Percentiles rank a stretch among this genome's conserved stretches.
Evolutionary conservation across 257 asterid species (phyloP).

Genomic region (Solanum tarijense): DNA sequence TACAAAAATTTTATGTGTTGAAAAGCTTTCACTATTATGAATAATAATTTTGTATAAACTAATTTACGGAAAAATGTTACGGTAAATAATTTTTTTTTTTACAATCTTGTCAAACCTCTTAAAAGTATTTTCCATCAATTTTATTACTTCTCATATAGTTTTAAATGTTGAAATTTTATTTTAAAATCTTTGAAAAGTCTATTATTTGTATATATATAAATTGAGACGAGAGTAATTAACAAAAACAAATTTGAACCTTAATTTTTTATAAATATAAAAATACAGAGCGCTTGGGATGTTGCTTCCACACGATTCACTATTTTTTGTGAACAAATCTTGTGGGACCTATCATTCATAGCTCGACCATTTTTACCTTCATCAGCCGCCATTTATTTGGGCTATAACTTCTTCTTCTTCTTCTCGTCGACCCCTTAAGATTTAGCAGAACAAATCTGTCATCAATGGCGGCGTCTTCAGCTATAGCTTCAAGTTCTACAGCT

Average conservation of each 20-base stretch:
- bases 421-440: not conserved
- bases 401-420: not conserved
- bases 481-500: slow-evolving; percentile 33
- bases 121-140: not conserved
- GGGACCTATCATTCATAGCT: not conserved
- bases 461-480: slow-evolving; percentile 60
- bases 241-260: not conserved
- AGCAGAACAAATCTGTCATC: not conserved
- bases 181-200: too few relatives aligned
- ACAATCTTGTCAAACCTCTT: too few relatives aligned
- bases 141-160: not conserved
- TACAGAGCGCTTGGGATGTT: not conserved
- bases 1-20: too few relatives aligned
- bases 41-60: too few relatives aligned
- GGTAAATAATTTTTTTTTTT: not conserved
- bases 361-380: not conserved
- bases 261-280: not conserved
- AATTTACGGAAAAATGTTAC: too few relatives aligned
- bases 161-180: not conserved
- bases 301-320: not conserved
- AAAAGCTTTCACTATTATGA: not conserved
- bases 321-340: not conserved
- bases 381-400: not conserved
- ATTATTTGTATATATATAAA: too few relatives aligned
- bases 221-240: not conserved